Percentiles rank a stretch among this genome's conserved stretches.
These are phyloP conservation scores for Telfairia occidentalis DNA, from an alignment of 331 rosid species.

Conservation along the genomic window DNA sequence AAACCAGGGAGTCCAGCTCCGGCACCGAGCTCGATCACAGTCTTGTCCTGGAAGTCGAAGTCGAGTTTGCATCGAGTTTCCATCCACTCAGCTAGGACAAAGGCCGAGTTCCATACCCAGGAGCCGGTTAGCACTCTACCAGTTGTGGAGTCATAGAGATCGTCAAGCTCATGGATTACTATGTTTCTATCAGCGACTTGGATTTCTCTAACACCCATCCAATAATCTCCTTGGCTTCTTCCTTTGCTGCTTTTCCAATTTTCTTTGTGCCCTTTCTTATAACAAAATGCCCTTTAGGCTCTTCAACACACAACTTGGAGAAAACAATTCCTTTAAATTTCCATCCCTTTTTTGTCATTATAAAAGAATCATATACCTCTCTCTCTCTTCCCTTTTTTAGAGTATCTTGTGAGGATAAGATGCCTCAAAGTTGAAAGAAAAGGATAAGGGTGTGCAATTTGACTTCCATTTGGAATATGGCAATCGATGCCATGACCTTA, in stretches of 20 bases:
- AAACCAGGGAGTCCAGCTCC: conserved; percentile 28
- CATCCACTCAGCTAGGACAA: conserved; percentile 21
- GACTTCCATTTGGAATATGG: not conserved
- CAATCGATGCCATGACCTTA: not conserved
- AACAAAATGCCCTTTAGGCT: not conserved
- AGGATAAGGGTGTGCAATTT: not conserved
- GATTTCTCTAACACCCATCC: not conserved
- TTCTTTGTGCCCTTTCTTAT: not conserved
- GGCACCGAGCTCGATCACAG: conserved; percentile 28
- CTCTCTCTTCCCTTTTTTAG: not conserved
- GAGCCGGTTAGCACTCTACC: conserved; percentile 26
- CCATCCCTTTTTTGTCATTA: not conserved
- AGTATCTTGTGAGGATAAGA: not conserved
- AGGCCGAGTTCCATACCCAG: conserved; percentile 28
- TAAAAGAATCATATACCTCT: not conserved
- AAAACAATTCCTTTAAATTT: not conserved
- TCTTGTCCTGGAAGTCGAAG: conserved; percentile 13
- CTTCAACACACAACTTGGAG: not conserved
- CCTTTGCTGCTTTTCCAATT: not conserved
- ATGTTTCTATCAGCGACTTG: not conserved
- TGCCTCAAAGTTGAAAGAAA: not conserved
- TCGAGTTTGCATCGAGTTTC: not conserved
- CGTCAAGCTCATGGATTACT: conserved; percentile 23
- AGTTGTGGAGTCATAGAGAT: conserved; percentile 21
- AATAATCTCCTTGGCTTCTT: not conserved